These are phyloP conservation scores for Miscanthus lutarioriparius DNA, from an alignment of 176 grass and related monocot species.

Conservation along the genomic window DNA sequence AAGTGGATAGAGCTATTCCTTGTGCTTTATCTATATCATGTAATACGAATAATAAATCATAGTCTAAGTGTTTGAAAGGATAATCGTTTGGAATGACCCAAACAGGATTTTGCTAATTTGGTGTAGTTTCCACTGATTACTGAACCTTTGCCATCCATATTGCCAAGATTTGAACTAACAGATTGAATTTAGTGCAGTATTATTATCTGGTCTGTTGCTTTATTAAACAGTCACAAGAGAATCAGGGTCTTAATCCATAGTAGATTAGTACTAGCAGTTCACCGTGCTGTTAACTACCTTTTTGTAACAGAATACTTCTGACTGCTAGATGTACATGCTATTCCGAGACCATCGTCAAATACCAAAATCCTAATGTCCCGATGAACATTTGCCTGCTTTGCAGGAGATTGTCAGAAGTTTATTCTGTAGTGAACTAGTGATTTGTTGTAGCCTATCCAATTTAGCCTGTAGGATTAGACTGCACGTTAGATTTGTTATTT, in stretches of 20 bases:
- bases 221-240: neutral
- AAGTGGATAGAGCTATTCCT: slow-evolving; percentile 47
- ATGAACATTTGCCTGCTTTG: neutral
- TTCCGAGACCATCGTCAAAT: neutral
- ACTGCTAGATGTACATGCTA: neutral
- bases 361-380: neutral
- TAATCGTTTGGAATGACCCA: slow-evolving; percentile 5
- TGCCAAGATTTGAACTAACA: slow-evolving; percentile 4
- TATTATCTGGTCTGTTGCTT: neutral
- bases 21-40: slow-evolving; percentile 49
- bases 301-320: neutral
- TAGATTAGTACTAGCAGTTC: neutral
- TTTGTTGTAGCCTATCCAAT: neutral
- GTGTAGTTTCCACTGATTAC: neutral
- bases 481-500: too few species aligned
- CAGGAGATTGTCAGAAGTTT: neutral
- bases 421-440: neutral
- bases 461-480: neutral
- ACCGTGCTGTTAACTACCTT: neutral
- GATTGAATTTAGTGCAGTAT: neutral
- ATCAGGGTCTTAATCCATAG: neutral
- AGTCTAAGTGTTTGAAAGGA: slow-evolving; percentile 19
- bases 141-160: neutral
- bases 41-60: slow-evolving; percentile 41
- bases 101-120: neutral